Evolutionary conservation across 257 asterid species (phyloP).

Genomic region (Plantago major): DNA sequence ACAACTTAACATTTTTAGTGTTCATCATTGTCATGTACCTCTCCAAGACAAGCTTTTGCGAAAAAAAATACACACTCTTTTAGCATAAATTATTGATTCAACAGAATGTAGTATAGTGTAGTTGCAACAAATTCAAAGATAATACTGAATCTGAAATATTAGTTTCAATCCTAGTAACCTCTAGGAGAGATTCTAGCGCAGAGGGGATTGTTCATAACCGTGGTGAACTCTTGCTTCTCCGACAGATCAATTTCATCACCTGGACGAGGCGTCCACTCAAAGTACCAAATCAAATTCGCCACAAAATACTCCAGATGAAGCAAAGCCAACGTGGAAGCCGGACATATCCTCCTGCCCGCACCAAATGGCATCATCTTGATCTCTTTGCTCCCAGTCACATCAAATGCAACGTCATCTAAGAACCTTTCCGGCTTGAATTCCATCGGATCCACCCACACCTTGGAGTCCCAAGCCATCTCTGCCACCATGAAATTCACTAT

Average conservation of each 20-base stretch:
- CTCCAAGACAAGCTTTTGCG: too few relatives aligned
- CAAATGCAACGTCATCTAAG: conserved; percentile 12
- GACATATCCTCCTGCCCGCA: conserved; percentile 64
- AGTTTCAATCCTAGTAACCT: neutral
- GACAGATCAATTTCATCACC: conserved; percentile 49
- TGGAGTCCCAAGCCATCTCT: conserved; percentile 49
- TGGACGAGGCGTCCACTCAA: conserved; percentile 33
- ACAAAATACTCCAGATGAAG: conserved; percentile 69
- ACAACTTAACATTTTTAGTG: too few relatives aligned
- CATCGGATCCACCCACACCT: conserved; percentile 36
- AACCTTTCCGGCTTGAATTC: conserved; percentile 48
- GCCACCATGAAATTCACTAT: conserved; percentile 65
- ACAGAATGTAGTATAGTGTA: too few relatives aligned
- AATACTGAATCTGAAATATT: too few relatives aligned
- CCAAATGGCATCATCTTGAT: conserved; percentile 89
- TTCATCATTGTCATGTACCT: too few relatives aligned
- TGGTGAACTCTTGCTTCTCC: conserved; percentile 52
- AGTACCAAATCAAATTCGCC: conserved; percentile 54
- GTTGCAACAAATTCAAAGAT: too few relatives aligned
- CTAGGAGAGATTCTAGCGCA: conserved; percentile 32
- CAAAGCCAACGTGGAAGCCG: conserved; percentile 43
- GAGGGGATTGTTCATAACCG: conserved; percentile 54
- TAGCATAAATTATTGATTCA: too few relatives aligned
- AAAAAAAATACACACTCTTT: too few relatives aligned
- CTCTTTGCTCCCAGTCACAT: conserved; percentile 53